A percentile compares a stretch with the other conserved stretches of the same genome.
Evolutionary conservation across 805 yeast genomes (phyloP).

Genomic region (Yarrowia hollandica): DNA sequence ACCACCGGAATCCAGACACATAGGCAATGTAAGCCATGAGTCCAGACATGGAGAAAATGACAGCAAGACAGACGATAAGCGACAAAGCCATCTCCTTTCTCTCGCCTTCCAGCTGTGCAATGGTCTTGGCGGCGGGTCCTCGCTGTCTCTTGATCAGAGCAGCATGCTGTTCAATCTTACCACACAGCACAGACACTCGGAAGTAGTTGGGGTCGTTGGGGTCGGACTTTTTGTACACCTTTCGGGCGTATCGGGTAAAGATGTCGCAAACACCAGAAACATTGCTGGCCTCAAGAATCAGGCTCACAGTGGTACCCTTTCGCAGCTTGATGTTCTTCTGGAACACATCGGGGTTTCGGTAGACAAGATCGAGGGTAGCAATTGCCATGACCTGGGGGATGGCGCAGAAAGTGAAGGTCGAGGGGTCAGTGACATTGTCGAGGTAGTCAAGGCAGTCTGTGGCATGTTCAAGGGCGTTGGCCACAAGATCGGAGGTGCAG

Average conservation of each 20-base stretch:
- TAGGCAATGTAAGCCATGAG: slow-evolving; percentile 37
- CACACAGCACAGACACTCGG: slow-evolving; percentile 79
- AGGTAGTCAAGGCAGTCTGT: slow-evolving; percentile 74
- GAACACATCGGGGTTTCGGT: slow-evolving; percentile 74
- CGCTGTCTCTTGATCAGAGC: slow-evolving; percentile 40
- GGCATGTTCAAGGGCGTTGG: slow-evolving; percentile 76
- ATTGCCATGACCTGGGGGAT: slow-evolving; percentile 99
- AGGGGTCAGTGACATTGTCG: slow-evolving; percentile 73
- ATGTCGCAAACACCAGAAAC: slow-evolving; percentile 73
- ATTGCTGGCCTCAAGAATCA: slow-evolving; percentile 72
- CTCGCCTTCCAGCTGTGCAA: slow-evolving; percentile 30
- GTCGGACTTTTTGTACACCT: slow-evolving; percentile 73
- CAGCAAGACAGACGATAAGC: slow-evolving; percentile 33
- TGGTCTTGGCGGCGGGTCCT: slow-evolving; percentile 28
- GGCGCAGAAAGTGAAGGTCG: slow-evolving; percentile 87
- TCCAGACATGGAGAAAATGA: slow-evolving; percentile 34
- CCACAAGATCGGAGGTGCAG: slow-evolving; percentile 79
- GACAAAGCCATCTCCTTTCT: slow-evolving; percentile 32
- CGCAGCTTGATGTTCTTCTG: slow-evolving; percentile 78
- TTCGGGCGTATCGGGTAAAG: slow-evolving; percentile 70
- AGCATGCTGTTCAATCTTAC: slow-evolving; percentile 83
- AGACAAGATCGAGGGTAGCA: slow-evolving; percentile 85
- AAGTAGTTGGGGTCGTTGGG: slow-evolving; percentile 86
- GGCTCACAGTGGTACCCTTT: slow-evolving; percentile 78
- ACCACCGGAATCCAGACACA: slow-evolving; percentile 33